Evolutionary conservation across 2,329 filamentous ascomycete species (phyloP).

Genomic region (Sordariomycetes sp.): DNA sequence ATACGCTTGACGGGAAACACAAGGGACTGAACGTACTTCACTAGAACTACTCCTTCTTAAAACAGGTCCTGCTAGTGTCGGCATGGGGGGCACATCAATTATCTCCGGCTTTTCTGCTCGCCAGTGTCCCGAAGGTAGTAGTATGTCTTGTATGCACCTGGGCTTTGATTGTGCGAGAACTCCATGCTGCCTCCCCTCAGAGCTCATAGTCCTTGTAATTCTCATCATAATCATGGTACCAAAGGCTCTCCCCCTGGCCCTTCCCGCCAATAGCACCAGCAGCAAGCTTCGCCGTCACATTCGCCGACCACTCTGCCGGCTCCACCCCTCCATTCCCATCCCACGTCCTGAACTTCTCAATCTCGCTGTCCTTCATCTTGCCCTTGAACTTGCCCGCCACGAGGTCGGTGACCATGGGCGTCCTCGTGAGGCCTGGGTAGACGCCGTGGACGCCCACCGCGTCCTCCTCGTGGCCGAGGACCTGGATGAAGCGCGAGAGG

Average conservation of each 20-base stretch:
- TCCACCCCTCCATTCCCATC: background rate
- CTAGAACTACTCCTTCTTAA: background rate
- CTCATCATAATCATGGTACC: background rate
- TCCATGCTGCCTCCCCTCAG: background rate
- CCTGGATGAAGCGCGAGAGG: background rate
- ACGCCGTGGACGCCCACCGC: background rate
- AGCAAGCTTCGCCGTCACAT: background rate
- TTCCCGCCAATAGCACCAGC: background rate
- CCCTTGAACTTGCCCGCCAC: background rate
- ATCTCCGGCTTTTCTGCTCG: background rate
- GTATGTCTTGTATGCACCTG: background rate
- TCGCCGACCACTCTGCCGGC: background rate
- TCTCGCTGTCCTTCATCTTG: background rate
- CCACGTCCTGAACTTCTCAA: background rate
- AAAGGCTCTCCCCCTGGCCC: background rate
- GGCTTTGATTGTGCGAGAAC: background rate
- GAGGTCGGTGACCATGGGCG: background rate
- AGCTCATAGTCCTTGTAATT: background rate
- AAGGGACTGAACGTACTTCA: too few relatives aligned
- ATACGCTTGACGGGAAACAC: too few relatives aligned
- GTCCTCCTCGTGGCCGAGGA: background rate
- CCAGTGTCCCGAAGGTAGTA: background rate
- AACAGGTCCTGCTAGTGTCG: background rate
- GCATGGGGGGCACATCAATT: background rate
- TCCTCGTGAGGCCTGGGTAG: background rate